phyloP scores from a whole-genome alignment of 169 alveolate species.

The Cryptosporidium canis region DNA sequence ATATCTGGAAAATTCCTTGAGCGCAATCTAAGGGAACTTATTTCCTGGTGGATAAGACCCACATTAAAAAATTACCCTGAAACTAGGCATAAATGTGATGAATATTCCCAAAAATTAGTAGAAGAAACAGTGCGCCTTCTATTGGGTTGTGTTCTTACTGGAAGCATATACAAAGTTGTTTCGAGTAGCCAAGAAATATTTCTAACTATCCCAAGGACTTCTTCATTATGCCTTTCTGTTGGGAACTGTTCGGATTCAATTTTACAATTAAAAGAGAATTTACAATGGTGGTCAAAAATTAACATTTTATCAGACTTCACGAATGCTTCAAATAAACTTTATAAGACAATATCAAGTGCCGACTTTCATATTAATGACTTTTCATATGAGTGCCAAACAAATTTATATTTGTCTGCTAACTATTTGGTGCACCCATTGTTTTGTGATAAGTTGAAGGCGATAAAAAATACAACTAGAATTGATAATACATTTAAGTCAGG shows the following conservation, averaged over 20 bases:
- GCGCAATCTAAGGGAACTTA: background rate
- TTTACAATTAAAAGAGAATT: background rate
- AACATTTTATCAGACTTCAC: slow-evolving; percentile 18
- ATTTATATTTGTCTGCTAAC: background rate
- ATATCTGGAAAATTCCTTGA: background rate
- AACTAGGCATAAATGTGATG: background rate
- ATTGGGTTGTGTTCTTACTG: background rate
- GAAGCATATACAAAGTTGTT: background rate
- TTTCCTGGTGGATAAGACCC: slow-evolving; percentile 43
- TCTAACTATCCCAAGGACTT: slow-evolving; percentile 29
- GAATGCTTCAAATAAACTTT: background rate
- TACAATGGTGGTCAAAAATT: slow-evolving; percentile 26
- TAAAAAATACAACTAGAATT: background rate
- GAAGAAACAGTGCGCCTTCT: background rate
- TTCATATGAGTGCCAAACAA: background rate
- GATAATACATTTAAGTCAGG: background rate
- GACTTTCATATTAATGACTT: background rate
- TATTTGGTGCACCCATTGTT: background rate
- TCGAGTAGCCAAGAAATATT: background rate
- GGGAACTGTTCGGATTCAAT: background rate
- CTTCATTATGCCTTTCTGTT: slow-evolving; percentile 18
- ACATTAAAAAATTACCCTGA: background rate
- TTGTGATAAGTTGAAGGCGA: background rate
- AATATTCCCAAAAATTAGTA: background rate
- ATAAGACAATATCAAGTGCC: background rate